phyloP scores from a whole-genome alignment of 148 eudicot genomes.

The Vaccinium myrtillus region DNA sequence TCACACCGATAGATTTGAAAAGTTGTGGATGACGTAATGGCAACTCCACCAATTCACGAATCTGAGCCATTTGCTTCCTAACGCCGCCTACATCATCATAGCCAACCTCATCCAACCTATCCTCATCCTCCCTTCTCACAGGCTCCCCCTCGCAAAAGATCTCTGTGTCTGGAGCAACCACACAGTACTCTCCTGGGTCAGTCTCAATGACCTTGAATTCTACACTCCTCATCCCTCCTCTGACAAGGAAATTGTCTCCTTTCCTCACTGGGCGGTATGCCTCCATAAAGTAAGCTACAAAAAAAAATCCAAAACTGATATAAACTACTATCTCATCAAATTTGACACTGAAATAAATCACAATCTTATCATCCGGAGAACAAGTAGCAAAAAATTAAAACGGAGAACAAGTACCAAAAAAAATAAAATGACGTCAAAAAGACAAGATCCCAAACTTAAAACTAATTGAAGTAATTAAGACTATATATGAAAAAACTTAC shows the following conservation, averaged over 20 bases:
- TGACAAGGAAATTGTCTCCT: conserved; percentile 44
- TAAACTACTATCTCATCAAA: background rate
- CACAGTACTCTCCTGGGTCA: conserved; percentile 45
- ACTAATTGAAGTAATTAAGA: background rate
- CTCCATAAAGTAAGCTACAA: conserved; percentile 40
- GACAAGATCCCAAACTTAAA: background rate
- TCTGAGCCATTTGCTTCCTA: conserved; percentile 38
- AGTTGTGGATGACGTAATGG: conserved; percentile 35
- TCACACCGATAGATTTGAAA: conserved; percentile 32
- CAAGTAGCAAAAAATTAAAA: background rate
- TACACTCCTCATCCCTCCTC: conserved; percentile 50
- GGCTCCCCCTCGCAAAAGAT: conserved; percentile 52
- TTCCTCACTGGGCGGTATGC: conserved; percentile 47
- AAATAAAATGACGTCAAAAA: background rate
- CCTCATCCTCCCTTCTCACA: conserved; percentile 42
- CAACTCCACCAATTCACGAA: conserved; percentile 35
- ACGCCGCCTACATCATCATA: conserved; percentile 46
- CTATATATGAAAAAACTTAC: background rate
- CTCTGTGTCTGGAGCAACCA: conserved; percentile 48
- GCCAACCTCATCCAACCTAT: conserved; percentile 43
- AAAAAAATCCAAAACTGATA: background rate
- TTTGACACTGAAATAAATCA: background rate
- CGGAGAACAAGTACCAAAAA: background rate
- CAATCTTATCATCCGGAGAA: background rate
- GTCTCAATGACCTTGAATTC: conserved; percentile 49